A percentile compares a stretch with the other conserved stretches of the same genome.
Conservation (phyloP, 2,329 filamentous ascomycete genomes). For the Whalleya microplaca region DNA sequence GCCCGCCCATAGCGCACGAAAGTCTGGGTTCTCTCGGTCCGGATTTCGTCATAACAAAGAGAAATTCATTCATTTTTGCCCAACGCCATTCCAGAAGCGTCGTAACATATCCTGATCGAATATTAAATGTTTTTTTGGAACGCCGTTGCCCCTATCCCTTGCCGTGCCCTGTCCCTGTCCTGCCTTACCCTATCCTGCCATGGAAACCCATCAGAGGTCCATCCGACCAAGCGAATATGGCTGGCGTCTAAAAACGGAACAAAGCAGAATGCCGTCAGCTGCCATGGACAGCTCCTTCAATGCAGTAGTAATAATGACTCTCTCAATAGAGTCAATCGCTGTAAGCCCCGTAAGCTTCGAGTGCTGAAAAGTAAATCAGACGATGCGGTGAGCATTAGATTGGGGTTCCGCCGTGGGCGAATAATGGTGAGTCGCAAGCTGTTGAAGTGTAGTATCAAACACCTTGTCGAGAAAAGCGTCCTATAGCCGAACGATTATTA, state of each 20-base stretch:
- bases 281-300: not conserved
- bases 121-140: slow-evolving; percentile 11
- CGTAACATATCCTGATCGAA: slow-evolving; percentile 24
- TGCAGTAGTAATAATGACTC: not conserved
- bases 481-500: not conserved
- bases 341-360: not conserved
- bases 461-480: not conserved
- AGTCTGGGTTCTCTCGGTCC: not conserved
- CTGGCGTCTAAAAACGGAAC: slow-evolving; percentile 7
- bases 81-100: slow-evolving; percentile 22
- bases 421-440: not conserved
- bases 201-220: not conserved
- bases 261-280: slow-evolving; percentile 6
- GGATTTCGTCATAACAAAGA: not conserved
- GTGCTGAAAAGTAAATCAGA: not conserved
- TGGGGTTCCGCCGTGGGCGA: not conserved
- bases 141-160: not conserved
- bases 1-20: not conserved
- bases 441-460: not conserved
- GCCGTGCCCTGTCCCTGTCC: slow-evolving; percentile 7
- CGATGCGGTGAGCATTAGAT: too few species aligned
- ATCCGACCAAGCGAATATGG: slow-evolving; percentile 8
- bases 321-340: not conserved
- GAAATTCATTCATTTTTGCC: slow-evolving; percentile 5
- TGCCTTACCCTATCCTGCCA: not conserved